Percentiles rank a stretch among this genome's conserved stretches.
These are phyloP conservation scores for Malus hybrid DNA, from an alignment of 331 rosid genomes.

Conservation along the genomic window DNA sequence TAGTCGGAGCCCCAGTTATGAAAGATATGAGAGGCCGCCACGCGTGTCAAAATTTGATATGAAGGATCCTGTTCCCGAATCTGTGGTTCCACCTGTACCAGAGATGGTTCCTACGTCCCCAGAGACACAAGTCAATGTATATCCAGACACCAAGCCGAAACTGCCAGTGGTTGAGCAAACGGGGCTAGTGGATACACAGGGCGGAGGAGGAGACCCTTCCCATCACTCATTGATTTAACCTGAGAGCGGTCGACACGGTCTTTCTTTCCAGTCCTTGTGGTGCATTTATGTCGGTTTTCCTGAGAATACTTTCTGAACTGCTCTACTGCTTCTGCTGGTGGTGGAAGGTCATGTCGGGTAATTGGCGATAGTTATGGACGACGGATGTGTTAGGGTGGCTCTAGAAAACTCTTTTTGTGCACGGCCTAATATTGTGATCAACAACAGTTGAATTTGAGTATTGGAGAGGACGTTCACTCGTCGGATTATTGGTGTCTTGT, in stretches of 20 bases:
- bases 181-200: conserved; percentile 29
- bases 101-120: conserved; percentile 25
- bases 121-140: conserved; percentile 19
- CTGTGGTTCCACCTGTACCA: conserved; percentile 32
- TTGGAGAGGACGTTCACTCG: neutral
- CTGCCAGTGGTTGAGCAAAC: conserved; percentile 17
- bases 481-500: neutral
- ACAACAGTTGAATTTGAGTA: neutral
- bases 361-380: neutral
- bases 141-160: conserved; percentile 20
- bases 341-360: neutral
- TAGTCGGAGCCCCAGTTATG: conserved; percentile 34
- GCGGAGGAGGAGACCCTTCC: conserved; percentile 20
- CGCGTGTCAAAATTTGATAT: conserved; percentile 22
- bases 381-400: neutral
- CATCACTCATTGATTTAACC: conserved; percentile 22
- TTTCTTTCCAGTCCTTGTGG: neutral
- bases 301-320: neutral
- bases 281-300: no score
- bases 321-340: neutral
- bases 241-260: neutral
- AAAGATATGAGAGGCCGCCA: conserved; percentile 36
- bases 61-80: conserved; percentile 20
- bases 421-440: neutral
- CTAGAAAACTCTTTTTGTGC: neutral